Evolutionary conservation across 257 asterid genomes (phyloP), one percentile per base, ranked within the genome.

Genomic region (Plantago elongata): DNA sequence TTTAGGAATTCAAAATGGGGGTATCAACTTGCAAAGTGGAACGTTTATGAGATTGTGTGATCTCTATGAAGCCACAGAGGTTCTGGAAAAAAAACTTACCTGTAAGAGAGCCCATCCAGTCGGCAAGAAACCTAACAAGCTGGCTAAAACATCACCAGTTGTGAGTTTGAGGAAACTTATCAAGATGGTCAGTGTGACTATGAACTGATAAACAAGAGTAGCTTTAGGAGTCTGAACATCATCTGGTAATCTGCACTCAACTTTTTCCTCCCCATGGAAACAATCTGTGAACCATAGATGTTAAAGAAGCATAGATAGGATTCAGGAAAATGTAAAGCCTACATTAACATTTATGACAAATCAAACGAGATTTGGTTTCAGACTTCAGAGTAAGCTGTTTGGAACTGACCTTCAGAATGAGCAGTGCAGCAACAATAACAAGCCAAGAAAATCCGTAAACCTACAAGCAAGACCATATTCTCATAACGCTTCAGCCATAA

Each of bases 31-130:
- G 13, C 45, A 29, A 5, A 34, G n/a, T 12, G n/a, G 4, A 12
- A 45, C 3, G 40, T 13, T 17, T 17, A 34, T 13, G 37, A 54
- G 15, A 9, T 10, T 29, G 45, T 11, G 40, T 57, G 44, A 34
- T 37, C 37, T 57, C 17, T 10, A 57, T 30, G 18, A 37, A 52
- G 13, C 37, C 15, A 43, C 16, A 58, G 18, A 56, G 13, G 17
- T 18, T 48, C 14, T 11, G 22, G 27, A n/a, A 50, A 7, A 16
- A 15, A 13, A 43, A 9, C n/a, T 58, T 72, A 76, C 81, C 78
- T 42, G 73, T 45, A 76, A 75, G 47, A 77, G 64, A 42, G 78
- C 82, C 82, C 82, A 77, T 29, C 82, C 82, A 34, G 82, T 77
- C 12, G 82, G 82, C 72, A 73, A 62, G 82, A 77, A 77, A 59